A percentile compares a stretch with the other conserved stretches of the same genome.
Conservation (phyloP, 1,284 basidiomycete genomes). For the Pisolithus thermaeus region DNA sequence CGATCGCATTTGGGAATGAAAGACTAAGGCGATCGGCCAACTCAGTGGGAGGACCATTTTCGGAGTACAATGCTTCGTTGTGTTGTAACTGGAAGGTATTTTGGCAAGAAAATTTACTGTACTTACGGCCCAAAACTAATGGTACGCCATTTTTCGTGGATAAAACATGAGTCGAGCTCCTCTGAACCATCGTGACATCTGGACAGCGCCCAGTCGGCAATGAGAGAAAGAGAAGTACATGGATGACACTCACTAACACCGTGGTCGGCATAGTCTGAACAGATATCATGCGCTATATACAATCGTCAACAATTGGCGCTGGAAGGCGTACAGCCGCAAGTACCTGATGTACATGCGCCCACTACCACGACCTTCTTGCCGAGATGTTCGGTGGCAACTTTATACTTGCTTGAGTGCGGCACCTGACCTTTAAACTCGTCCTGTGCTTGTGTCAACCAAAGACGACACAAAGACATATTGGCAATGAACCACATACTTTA, state of each 20-base stretch:
- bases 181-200: slow-evolving; percentile 7
- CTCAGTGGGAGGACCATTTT: too few relatives aligned
- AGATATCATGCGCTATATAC: slow-evolving; percentile 22
- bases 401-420: slow-evolving; percentile 36
- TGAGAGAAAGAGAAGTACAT: too few relatives aligned
- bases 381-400: slow-evolving; percentile 30
- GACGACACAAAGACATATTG: slow-evolving; percentile 25
- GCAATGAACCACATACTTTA: slow-evolving; percentile 4
- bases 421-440: slow-evolving; percentile 18
- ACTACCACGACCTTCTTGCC: slow-evolving; percentile 42
- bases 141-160: slow-evolving; percentile 38
- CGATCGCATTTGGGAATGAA: too few relatives aligned
- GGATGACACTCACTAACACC: slow-evolving; percentile 8
- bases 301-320: neutral
- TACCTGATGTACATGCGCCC: slow-evolving; percentile 37
- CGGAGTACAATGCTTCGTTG: too few relatives aligned
- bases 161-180: slow-evolving; percentile 28
- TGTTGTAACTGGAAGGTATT: too few relatives aligned
- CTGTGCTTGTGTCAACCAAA: slow-evolving; percentile 16
- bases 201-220: neutral
- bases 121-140: slow-evolving; percentile 26
- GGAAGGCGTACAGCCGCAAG: neutral
- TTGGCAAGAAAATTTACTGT: neutral
- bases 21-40: too few relatives aligned
- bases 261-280: slow-evolving; percentile 9